Percentiles rank a stretch among this genome's conserved stretches.
Evolutionary conservation across 2,329 filamentous ascomycete species (phyloP).

Genomic region (Aspergillus ibericus): DNA sequence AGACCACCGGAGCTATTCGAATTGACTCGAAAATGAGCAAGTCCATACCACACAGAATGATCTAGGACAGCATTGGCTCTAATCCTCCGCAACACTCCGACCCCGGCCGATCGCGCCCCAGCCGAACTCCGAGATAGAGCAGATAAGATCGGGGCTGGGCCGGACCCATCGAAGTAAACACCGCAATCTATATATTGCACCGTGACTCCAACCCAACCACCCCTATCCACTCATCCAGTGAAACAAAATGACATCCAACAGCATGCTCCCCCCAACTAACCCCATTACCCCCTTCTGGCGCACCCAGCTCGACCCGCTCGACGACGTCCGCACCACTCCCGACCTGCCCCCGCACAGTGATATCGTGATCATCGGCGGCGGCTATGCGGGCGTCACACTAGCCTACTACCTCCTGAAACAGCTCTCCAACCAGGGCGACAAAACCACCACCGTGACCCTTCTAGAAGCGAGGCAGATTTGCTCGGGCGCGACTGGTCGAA

Average conservation of each 20-base stretch:
- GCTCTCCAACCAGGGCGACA: constrained; percentile 7
- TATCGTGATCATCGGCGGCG: constrained; percentile 51
- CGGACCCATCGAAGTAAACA: neutral
- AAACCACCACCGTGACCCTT: constrained; percentile 35
- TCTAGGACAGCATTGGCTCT: too few relatives aligned
- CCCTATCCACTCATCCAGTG: neutral
- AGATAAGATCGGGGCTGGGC: neutral
- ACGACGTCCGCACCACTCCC: constrained; percentile 21
- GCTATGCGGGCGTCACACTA: constrained; percentile 48
- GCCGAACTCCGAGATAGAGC: constrained; percentile 1
- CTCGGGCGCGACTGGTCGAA: constrained; percentile 48
- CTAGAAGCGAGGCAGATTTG: constrained; percentile 45
- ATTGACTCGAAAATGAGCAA: too few relatives aligned
- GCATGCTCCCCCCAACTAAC: constrained; percentile 14
- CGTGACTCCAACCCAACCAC: neutral
- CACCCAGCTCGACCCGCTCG: constrained; percentile 18
- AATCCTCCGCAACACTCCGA: neutral
- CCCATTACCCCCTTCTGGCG: constrained; percentile 21
- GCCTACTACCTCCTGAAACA: constrained; percentile 45
- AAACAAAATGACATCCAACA: neutral
- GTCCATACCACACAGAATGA: too few relatives aligned
- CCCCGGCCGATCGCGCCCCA: neutral
- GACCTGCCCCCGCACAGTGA: constrained; percentile 43
- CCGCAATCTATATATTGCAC: neutral
- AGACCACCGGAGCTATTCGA: too few relatives aligned